phyloP scores from a whole-genome alignment of 176 grass and related monocot species.

The Hordeum vulgare region MorexV3_pseudomolecules_assembly NC_058520.1:32226278-32226777 shows the following conservation, averaged over 20 bases:
- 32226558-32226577: conserved; percentile 72
- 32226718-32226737: conserved; percentile 81
- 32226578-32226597: conserved; percentile 67
- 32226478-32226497: not conserved
- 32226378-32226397: conserved; percentile 85
- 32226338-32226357: conserved; percentile 63
- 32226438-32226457: conserved; percentile 81
- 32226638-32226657: not conserved
- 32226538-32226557: conserved; percentile 97
- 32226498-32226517: not conserved
- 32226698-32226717: conserved; percentile 88
- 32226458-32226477: conserved; percentile 7
- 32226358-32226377: conserved; percentile 75
- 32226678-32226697: conserved; percentile 3
- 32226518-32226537: not conserved
- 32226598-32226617: conserved; percentile 82
- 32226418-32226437: conserved; percentile 70
- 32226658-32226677: not conserved
- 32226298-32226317: conserved; percentile 67
- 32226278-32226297: not conserved
- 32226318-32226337: conserved; percentile 81
- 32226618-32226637: not conserved
- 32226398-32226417: conserved; percentile 72
- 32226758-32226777: conserved; percentile 45
- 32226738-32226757: conserved; percentile 85